Base-by-base conservation (phyloP, 73 alveolate genomes). In the Paraurostyla sp. region DNA sequence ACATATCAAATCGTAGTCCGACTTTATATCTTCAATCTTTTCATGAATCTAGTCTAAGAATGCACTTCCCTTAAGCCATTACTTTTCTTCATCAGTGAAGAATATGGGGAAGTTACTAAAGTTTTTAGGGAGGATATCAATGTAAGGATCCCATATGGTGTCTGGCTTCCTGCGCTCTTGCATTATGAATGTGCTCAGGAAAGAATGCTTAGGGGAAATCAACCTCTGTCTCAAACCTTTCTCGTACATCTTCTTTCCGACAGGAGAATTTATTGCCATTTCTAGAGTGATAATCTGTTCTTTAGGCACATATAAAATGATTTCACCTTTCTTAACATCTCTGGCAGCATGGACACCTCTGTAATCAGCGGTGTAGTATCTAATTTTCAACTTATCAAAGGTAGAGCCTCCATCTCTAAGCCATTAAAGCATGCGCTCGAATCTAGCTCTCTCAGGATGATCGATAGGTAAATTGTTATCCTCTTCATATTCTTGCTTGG, bases 201-300 rank as follows among this genome's bases (percentile, higher is more conserved):
- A 96, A 30, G 98, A 95, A 90, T 98, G 99, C 92, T 98, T 97
- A 7, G 99, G 99, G 56, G 99, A 95, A 41, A 97, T 94, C 85
- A 98, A 89, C 58, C 88, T 80, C 62, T 89, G 27, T 58, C 97
- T 95, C 71, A 97, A 78, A 60, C 93, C 95, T 59, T 91, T 80
- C 6, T 92, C 90, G 63, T 95, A 89, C 92, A 97, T 97, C 91
- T 97, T 94, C 88, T 87, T 84, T 22, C 99, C 99, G 29, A 95
- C 83, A 20, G 95, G 91, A 48, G 98, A 84, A 54, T 81, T 95
- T 62, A 94, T 86, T 11, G 99, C 99, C 97, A 97, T 90, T 71
- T 97, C 99, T 30, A 97, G 94, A 11, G 99, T 95, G 56, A 97
- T 97, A 76, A 97, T 88, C 68, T 96, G 97, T 38, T 97, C 92